Evolutionary conservation across 345 rosid species (phyloP), one percentile per base, ranked within the genome.

Genomic region (Limnanthes douglasii): DNA sequence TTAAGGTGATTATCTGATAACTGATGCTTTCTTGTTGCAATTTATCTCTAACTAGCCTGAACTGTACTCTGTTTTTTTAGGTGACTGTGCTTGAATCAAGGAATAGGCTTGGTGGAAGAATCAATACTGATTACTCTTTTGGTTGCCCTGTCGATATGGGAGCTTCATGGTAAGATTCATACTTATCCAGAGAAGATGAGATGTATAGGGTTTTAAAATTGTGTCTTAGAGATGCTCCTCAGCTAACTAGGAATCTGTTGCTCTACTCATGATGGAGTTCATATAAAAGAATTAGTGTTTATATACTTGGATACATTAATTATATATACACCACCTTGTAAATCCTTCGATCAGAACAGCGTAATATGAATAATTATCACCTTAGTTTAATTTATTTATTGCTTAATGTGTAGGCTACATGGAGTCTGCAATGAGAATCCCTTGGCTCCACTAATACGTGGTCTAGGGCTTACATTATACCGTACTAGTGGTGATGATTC

Each of bases 61-160:
- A 19, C 18, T 31, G 13, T 3, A 31, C 24, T 14, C 19, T 32
- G 12, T 49, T n/a, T 53, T 8, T 32, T 13, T 37, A 81, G 94
- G 96, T 85, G 36, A 56, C 57, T 28, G 50, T 85, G 53, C 68
- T 75, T 16, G 96, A 86, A 61, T 86, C 96, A 18, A 70, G 94
- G 1, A 65, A 81, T 43, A 66, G 96, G 57, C 68, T 81, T 45
- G 96, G 96, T 43, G 96, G 96, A 20, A 92, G 94, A 1, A 75
- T 81, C 37, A 81, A 78, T 45, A 86, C 96, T 1, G 94, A 86
- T 61, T 73, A 74, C 51, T 70, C 96, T 5, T 77, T 80, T 51
- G 96, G 96, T 27, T 85, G 68, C 56, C 93, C 96, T 0, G 93
- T 85, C 48, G 96, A 85, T 50, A 50, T 85, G 83, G 93, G 93